Evolutionary conservation across 2,329 filamentous ascomycete genomes (phyloP), one percentile per base, ranked within the genome.

Genomic region (Cladophialophora yegresii): DNA sequence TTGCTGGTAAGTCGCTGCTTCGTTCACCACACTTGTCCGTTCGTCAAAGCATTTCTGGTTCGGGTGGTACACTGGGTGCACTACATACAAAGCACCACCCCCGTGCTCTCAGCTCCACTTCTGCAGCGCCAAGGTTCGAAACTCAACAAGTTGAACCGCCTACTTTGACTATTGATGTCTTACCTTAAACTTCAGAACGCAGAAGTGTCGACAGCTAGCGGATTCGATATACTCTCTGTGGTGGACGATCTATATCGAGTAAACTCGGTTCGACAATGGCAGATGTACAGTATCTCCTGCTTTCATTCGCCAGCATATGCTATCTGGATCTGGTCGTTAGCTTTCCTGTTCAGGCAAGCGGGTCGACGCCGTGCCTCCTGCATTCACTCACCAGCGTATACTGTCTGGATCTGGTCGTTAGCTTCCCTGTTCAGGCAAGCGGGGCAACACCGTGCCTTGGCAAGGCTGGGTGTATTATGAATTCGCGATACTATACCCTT

Each of bases 351-450:
- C 12, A 9, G 59, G 59, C 33, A 55, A 13, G 59, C 59, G 50
- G 59, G 53, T 61, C 28, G 10, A 12, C 28, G 59, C 51, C 51
- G 51, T 43, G 58, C 49, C 33, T 1, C 16, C 28, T 8, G 4
- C 28, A 7, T 28, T 23, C 51, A 54, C 51, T 30, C 5, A 4
- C n/a, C 23, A 33, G 13, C 10, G n/a, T 16, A 36, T 6, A 22
- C 47, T 3, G 28, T 49, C 57, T 30, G 9, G 40, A 53, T 59
- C 5, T 59, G 57, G 57, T 59, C 61, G 61, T 26, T 45, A 36
- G 20, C 5, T 50, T 54, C 13, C 51, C 51, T 22, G 26, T 61
- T 61, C 12, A 9, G 59, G 59, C 33, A 55, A 13, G 59, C 59
- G 50, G 59, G 53, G 55, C 28, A n/a, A 12, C 28, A 51, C 51